Percentiles rank a stretch among this genome's conserved stretches.
phyloP scores from a whole-genome alignment of 2,329 filamentous ascomycete species.

The Diaporthe eres region DNA sequence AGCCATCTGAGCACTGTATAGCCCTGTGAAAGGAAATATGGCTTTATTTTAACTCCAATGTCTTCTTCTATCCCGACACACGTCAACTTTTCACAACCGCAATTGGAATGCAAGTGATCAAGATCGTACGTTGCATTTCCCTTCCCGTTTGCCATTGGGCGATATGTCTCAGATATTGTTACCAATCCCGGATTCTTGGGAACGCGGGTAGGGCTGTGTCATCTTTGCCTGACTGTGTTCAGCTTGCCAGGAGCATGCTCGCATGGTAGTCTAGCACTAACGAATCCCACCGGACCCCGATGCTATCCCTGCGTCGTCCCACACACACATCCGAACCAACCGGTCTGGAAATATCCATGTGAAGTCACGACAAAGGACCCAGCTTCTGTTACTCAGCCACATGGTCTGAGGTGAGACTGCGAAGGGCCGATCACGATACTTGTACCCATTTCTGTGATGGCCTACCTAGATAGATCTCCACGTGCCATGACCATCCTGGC shows the following conservation, averaged over 20 bases:
- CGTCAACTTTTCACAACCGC: neutral
- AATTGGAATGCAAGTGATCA: neutral
- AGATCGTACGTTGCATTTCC: neutral
- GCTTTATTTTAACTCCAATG: neutral
- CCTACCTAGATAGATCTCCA: neutral
- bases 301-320: neutral
- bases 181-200: neutral
- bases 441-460: neutral
- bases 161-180: neutral
- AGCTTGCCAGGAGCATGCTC: neutral
- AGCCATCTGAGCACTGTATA: neutral
- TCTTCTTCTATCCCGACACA: neutral
- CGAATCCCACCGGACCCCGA: neutral
- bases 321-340: neutral
- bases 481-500: neutral
- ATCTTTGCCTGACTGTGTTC: neutral
- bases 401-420: constrained; percentile 26
- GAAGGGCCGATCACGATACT: neutral
- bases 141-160: too few relatives aligned
- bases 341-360: neutral
- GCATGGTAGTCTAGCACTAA: neutral
- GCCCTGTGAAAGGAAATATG: too few relatives aligned
- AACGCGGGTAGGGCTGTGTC: constrained; percentile 18
- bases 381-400: neutral
- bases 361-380: neutral